Percentiles rank a stretch among this genome's conserved stretches.
These are phyloP conservation scores for Chlamydomonas asymmetrica DNA, from an alignment of 139 green algal genomes.

Conservation along the genomic window DNA sequence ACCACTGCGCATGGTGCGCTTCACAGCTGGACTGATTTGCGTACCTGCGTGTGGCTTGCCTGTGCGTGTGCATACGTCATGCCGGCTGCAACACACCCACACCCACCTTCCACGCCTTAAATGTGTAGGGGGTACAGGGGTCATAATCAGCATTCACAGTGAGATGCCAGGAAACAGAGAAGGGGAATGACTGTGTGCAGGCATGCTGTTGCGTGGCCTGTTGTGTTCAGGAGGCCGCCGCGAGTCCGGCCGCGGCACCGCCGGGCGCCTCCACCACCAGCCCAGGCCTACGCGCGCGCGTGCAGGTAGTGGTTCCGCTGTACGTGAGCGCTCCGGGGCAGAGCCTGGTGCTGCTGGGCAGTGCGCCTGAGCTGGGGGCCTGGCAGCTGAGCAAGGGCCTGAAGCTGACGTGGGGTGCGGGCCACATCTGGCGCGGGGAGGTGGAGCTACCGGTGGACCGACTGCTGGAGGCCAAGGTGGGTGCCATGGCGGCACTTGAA, in stretches of 20 bases:
- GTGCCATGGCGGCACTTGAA: neutral
- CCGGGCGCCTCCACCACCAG: neutral
- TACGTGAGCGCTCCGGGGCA: slow-evolving; percentile 18
- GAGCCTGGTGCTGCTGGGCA: slow-evolving; percentile 24
- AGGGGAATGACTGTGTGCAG: no score
- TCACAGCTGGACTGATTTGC: neutral
- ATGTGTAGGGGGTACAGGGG: neutral
- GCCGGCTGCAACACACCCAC: no score
- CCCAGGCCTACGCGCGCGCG: slow-evolving; percentile 7
- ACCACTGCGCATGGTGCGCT: neutral
- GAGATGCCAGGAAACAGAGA: no score
- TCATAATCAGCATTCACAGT: no score
- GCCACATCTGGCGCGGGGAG: slow-evolving; percentile 25
- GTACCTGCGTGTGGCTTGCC: no score
- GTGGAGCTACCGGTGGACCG: slow-evolving; percentile 22
- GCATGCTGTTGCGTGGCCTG: neutral
- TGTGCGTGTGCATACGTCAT: no score
- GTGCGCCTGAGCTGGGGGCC: slow-evolving; percentile 7
- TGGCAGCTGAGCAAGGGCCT: slow-evolving; percentile 21
- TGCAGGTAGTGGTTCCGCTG: slow-evolving; percentile 26
- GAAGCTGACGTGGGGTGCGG: slow-evolving; percentile 22
- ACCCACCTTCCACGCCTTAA: neutral
- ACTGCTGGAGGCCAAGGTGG: slow-evolving; percentile 25
- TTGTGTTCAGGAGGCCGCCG: neutral
- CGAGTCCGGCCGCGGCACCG: no score